phyloP scores from a whole-genome alignment of 139 green algal genomes.

The Chlamydomonas sp. region DNA sequence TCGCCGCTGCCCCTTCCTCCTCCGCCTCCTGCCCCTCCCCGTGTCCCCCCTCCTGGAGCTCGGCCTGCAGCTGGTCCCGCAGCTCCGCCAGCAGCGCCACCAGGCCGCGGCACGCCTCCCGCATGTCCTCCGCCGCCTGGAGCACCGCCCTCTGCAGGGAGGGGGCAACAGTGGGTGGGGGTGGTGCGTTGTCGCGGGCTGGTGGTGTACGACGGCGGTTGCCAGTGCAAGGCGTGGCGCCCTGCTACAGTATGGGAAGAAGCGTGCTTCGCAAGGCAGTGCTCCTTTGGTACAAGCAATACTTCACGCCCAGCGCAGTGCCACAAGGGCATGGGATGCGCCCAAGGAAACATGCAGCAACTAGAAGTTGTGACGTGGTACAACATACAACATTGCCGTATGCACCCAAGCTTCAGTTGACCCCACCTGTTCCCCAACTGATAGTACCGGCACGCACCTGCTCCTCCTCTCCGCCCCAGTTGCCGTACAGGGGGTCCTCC shows the following conservation, averaged over 20 bases:
- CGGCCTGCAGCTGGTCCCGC: not conserved
- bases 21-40: not conserved
- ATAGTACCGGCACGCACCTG: constrained; percentile 43
- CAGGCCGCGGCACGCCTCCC: constrained; percentile 50
- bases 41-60: not conserved
- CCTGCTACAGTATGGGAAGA: too few relatives aligned
- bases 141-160: constrained; percentile 38
- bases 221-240: too few relatives aligned
- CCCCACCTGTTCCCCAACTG: not conserved
- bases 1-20: not conserved
- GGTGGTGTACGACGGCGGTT: not conserved
- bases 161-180: not conserved
- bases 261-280: too few relatives aligned
- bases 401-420: not conserved
- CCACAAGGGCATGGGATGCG: too few relatives aligned
- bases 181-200: not conserved
- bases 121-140: constrained; percentile 30
- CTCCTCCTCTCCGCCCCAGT: constrained; percentile 70
- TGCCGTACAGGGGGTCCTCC: constrained; percentile 88
- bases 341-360: too few relatives aligned
- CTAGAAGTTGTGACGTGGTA: too few relatives aligned
- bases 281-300: too few relatives aligned
- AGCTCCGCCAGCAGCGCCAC: constrained; percentile 51
- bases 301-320: too few relatives aligned
- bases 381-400: not conserved